These are phyloP conservation scores for Stagonosporopsis rhizophila DNA, from an alignment of 2,329 filamentous ascomycete species.

Conservation along the genomic window DNA sequence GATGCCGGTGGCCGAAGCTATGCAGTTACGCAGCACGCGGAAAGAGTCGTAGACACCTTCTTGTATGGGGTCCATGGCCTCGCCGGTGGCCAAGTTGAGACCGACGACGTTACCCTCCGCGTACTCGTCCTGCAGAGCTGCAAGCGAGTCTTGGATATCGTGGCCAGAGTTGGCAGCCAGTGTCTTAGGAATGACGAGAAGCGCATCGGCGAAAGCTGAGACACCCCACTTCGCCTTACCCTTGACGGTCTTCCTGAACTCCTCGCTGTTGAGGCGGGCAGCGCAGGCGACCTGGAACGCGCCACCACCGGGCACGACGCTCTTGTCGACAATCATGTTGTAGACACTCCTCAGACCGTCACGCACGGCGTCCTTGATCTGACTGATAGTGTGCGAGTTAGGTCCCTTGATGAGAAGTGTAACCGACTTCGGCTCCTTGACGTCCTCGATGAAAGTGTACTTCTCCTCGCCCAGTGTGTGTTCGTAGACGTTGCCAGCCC, in stretches of 20 bases:
- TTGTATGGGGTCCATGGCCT: slow-evolving; percentile 93
- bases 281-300: slow-evolving; percentile 96
- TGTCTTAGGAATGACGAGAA: slow-evolving; percentile 96
- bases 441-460: slow-evolving; percentile 97
- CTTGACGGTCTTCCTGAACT: slow-evolving; percentile 89
- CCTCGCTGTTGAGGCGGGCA: slow-evolving; percentile 83
- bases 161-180: slow-evolving; percentile 94
- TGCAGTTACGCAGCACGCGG: slow-evolving; percentile 89
- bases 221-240: slow-evolving; percentile 98
- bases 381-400: slow-evolving; percentile 93
- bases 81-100: slow-evolving; percentile 82
- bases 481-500: slow-evolving; percentile 96
- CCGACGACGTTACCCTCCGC: slow-evolving; percentile 85
- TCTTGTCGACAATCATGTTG: slow-evolving; percentile 99
- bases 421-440: slow-evolving; percentile 98
- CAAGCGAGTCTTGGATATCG: slow-evolving; percentile 94
- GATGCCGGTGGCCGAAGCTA: slow-evolving; percentile 93
- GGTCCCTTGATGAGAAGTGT: slow-evolving; percentile 98
- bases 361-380: slow-evolving; percentile 94
- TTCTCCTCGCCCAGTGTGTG: slow-evolving; percentile 98
- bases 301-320: slow-evolving; percentile 91
- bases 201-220: slow-evolving; percentile 90
- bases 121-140: slow-evolving; percentile 84
- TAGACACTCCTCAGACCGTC: slow-evolving; percentile 96
- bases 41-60: slow-evolving; percentile 96